A percentile compares a stretch with the other conserved stretches of the same genome.
phyloP scores from a whole-genome alignment of 306 rosid genomes.

The Castanea crenata region DNA sequence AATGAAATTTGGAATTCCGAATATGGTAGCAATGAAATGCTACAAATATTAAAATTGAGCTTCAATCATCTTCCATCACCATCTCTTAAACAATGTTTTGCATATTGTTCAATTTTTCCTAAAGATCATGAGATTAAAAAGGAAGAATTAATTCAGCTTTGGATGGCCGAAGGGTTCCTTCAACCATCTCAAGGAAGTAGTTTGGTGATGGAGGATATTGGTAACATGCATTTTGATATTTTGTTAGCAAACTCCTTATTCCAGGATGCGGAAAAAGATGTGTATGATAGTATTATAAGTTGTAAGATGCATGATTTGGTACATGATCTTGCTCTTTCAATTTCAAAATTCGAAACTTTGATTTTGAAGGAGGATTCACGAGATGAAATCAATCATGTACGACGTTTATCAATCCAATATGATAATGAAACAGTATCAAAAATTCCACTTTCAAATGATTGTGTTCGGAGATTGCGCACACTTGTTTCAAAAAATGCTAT shows the following conservation, averaged over 20 bases:
- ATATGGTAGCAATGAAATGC: rapidly evolving
- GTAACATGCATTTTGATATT: too few relatives aligned
- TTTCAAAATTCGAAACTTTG: neutral
- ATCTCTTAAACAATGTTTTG: constrained; percentile 18
- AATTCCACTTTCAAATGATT: neutral
- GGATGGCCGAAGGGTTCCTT: constrained; percentile 26
- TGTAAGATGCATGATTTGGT: constrained; percentile 28
- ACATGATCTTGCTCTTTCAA: constrained; percentile 17
- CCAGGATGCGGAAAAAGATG: neutral
- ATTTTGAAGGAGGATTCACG: neutral
- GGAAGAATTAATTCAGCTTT: neutral
- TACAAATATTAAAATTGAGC: too few relatives aligned
- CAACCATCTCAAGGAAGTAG: neutral
- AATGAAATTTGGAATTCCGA: neutral
- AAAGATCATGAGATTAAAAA: neutral
- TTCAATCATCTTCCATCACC: neutral
- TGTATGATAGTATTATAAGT: rapidly evolving
- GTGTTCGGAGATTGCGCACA: neutral
- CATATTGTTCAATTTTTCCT: constrained; percentile 18
- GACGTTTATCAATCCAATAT: too few relatives aligned
- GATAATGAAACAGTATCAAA: too few relatives aligned
- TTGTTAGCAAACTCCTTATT: constrained; percentile 3
- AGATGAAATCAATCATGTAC: neutral
- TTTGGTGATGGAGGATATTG: neutral
- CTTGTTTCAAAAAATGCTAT: neutral